Conservation (phyloP, 2,329 filamentous ascomycete species). For the Fusarium brevicatenulatum region DNA sequence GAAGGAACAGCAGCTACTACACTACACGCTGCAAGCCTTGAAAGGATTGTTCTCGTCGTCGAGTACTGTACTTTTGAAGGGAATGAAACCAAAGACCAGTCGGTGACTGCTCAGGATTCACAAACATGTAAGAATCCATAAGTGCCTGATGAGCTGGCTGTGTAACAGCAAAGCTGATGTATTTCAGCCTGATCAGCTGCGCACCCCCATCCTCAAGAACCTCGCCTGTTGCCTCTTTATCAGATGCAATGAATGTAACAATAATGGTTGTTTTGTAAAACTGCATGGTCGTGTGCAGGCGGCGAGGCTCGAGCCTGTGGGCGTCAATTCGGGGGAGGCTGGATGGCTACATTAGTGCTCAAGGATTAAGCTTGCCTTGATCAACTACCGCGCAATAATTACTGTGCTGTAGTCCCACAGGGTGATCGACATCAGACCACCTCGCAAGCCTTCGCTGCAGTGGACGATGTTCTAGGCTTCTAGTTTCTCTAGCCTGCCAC, state of each 20-base stretch:
- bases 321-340: constrained; percentile 23
- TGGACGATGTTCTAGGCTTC: constrained; percentile 38
- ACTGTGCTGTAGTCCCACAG: constrained; percentile 33
- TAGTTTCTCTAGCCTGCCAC: constrained; percentile 29
- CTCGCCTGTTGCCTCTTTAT: constrained; percentile 17
- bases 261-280: constrained; percentile 5
- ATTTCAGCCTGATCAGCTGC: constrained; percentile 13
- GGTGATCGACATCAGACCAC: constrained; percentile 44
- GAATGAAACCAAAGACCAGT: background rate
- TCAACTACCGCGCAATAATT: constrained; percentile 22
- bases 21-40: constrained; percentile 1
- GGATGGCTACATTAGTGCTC: constrained; percentile 22
- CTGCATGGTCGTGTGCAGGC: constrained; percentile 14
- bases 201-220: constrained; percentile 3
- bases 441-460: constrained; percentile 39
- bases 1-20: background rate
- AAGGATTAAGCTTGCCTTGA: constrained; percentile 12
- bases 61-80: background rate
- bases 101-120: constrained; percentile 13
- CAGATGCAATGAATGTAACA: background rate
- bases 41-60: constrained; percentile 6
- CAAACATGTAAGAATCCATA: constrained; percentile 22
- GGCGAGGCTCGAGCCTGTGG: constrained; percentile 15
- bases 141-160: constrained; percentile 43
- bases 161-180: constrained; percentile 37